Evolutionary conservation across 202 grass and related monocot species (phyloP), one percentile per base, ranked within the genome.

Genomic region (Digitaria exilis): DNA sequence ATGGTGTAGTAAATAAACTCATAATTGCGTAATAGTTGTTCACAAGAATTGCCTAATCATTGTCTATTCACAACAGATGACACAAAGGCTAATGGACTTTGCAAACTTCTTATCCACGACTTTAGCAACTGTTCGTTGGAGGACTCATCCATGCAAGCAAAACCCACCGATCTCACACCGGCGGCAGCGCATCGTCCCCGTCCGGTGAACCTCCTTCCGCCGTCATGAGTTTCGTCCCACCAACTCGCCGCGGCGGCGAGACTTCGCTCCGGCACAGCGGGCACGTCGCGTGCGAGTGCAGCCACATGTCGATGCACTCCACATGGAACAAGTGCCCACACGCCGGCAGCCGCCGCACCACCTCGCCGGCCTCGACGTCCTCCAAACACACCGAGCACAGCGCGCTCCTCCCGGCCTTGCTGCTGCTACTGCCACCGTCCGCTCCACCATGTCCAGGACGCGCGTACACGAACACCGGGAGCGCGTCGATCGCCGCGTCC

Each of bases 361-460:
- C 66, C 80, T 88, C 86, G 46, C 80, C 86, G 39, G 62, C 80
- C 48, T 79, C 58, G 9, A 74, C 48, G 48, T 66, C 58, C 21
- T 77, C 63, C 21, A 84, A 45, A 58, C 86, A 88, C 5, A 84
- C 80, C 1, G 59, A 2, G 75, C 59, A 79, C 52, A 76, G 43
- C 19, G 4, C 60, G 69, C 31, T 10, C 14, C 45, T 28, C 9
- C 45, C 54, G 18, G 48, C 15, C 75, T 79, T 79, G 60, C 76
- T 24, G 17, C 57, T 25, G 17, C 42, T 7, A 22, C 12, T 34
- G n/a, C n/a, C n/a, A 29, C 31, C 25, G 2, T 19, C 41, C 17
- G 25, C 25, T n/a, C 5, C 35, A 11, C 22, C 39, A 17, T 5
- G 48, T 19, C 5, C 21, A 0, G 55, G 16, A 9, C 35, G 25